Percentiles rank a stretch among this genome's conserved stretches.
Conservation (phyloP, 495 filamentous ascomycete genomes). For the Xylaria scruposa region DNA sequence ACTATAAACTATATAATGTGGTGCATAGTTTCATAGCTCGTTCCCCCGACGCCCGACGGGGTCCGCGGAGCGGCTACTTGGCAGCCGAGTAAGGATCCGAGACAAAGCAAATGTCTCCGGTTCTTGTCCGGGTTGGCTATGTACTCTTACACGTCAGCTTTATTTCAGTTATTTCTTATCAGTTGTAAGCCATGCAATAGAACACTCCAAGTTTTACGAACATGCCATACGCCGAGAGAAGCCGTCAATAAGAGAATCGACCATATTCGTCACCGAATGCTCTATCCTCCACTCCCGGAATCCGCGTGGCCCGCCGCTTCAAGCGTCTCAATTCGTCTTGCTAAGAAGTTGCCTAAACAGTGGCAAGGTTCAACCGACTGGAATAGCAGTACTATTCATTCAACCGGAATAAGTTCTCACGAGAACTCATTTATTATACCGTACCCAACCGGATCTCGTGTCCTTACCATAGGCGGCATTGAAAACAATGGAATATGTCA, state of each 20-base stretch:
- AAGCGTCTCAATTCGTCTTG: not conserved
- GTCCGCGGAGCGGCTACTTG: constrained; percentile 9
- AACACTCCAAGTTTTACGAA: not conserved
- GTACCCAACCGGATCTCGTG: not conserved
- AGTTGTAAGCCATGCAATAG: not conserved
- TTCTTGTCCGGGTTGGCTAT: not conserved
- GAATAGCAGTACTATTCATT: not conserved
- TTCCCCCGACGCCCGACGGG: not conserved
- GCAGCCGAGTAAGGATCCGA: not conserved
- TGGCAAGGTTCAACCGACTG: not conserved
- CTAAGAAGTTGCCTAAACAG: not conserved
- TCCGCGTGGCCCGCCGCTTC: not conserved
- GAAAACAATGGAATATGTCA: too few species aligned
- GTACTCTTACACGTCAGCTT: not conserved
- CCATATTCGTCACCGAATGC: not conserved
- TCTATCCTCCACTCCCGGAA: not conserved
- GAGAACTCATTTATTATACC: not conserved
- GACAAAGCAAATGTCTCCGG: not conserved
- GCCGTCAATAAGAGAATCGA: not conserved
- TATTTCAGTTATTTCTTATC: not conserved
- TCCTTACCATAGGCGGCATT: too few species aligned
- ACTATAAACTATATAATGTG: too few species aligned
- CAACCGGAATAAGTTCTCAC: not conserved
- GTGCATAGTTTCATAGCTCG: not conserved
- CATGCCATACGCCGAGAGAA: not conserved